Evolutionary conservation across 257 asterid genomes (phyloP), one percentile per base, ranked within the genome.

Genomic region (Parsonsia alboflavescens): DNA sequence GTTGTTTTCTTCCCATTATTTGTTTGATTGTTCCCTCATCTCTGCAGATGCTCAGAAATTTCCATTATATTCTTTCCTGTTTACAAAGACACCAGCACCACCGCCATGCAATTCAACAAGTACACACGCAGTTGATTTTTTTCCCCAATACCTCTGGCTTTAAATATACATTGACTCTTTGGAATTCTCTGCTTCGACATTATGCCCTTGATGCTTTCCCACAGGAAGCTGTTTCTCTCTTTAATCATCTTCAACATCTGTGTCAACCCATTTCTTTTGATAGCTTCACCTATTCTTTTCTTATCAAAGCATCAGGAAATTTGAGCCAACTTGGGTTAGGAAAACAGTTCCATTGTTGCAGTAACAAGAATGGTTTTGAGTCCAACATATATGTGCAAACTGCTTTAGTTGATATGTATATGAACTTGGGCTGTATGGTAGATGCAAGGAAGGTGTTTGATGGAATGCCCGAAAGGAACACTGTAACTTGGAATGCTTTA

Each of bases 401-500:
- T 41, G 97, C 95, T 10, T 33, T 89, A 78, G 84, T 91, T 57
- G 87, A 89, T 52, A 88, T 89, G 96, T 89, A 87, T 39, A 58
- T 65, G 0, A 88, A 82, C 10, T 87, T 88, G 74, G 88, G 90
- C 62, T 69, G 69, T 68, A 50, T 82, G 69, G 68, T 72, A 11
- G 85, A 85, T 30, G 87, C 97, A 13, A 69, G 70, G 73, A 85
- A 78, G 17, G 84, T 88, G 85, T 91, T 91, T 70, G 91, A 85
- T 44, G 85, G 80, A 82, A 88, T 88, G 97, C 87, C 88, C 36
- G 80, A 74, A 33, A 89, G 75, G 56, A 91, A 89, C 64, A 76
- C 75, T 71, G 96, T 91, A 44, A 85, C 94, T 2, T 89, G 96
- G 97, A 91, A 91, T 73, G 92, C 84, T 52, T 80, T 89, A 88